Base-by-base conservation (phyloP, 768 basidiomycete genomes). In the Trametes villosa region DNA sequence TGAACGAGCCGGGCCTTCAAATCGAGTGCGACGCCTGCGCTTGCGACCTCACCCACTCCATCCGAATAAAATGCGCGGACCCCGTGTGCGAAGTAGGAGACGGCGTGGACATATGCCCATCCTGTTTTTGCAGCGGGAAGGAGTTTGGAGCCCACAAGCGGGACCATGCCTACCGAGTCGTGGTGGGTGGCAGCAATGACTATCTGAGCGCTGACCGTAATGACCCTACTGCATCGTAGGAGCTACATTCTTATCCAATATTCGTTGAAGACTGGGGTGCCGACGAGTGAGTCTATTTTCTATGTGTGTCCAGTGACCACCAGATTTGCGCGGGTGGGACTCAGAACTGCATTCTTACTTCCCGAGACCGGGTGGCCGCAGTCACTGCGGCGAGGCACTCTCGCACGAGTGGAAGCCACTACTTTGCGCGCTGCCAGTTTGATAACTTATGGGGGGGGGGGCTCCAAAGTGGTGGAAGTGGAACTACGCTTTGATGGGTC, bases 221-320 rank as follows among this genome's bases (percentile, higher is more conserved):
- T 58, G 33, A 40, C 17, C 17, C 31, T 57, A 22, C 1, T 7
- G 33, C 53, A 17, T 11, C 52, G 12, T 71, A 96, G 95, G 96
- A 97, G 78, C 83, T 96, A 68, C 94, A 97, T 72, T 94, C 96
- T 9, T 93, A 96, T 74, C 97, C 96, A 3, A 97, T 99, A 69
- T 96, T 97, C 68, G 83, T 88, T 9, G 86, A 89, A 57, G 94
- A 96, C 72, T 98, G 96, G 97, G 96, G 95, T 38, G 96, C 96
- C 9, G 96, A 98, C 74, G 96, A 99, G 93, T 94, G 67, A 74
- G 87, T 78, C n/a, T n/a, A n/a, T n/a, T n/a, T n/a, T n/a, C n/a
- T n/a, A n/a, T n/a, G n/a, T n/a, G n/a, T n/a, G n/a, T n/a, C n/a
- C n/a, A n/a, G n/a, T n/a, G n/a, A n/a, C n/a, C n/a, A n/a, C n/a